Conservation (phyloP, 108 stramenopile genomes). For the Bacterosira constricta region DNA sequence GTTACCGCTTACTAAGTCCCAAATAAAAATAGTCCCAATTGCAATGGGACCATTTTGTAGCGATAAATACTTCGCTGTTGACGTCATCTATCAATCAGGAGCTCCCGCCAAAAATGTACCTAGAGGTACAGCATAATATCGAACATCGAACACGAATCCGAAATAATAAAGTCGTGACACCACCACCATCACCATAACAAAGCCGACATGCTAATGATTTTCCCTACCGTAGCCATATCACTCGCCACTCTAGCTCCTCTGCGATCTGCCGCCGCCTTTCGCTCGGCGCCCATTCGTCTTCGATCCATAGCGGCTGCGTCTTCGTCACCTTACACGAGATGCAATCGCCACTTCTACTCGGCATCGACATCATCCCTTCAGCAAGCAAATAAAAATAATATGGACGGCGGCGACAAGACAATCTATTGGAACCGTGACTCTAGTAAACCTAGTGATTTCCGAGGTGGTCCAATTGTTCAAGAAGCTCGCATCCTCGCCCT, state of each 20-base stretch:
- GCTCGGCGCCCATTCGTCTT: not conserved
- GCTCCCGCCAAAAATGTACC: too few relatives aligned
- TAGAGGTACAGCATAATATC: too few relatives aligned
- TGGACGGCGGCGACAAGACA: not conserved
- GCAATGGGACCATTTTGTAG: too few relatives aligned
- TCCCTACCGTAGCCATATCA: slow-evolving; percentile 13
- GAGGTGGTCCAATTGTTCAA: slow-evolving; percentile 42
- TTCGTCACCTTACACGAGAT: not conserved
- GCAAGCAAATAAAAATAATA: not conserved
- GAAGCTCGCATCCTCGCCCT: slow-evolving; percentile 70
- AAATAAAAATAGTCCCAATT: not conserved
- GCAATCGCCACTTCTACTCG: not conserved
- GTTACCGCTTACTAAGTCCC: not conserved
- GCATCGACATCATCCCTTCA: not conserved
- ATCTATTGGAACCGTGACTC: slow-evolving; percentile 59
- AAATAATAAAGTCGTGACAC: too few relatives aligned
- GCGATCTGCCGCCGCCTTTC: slow-evolving; percentile 4
- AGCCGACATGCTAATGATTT: slow-evolving; percentile 16
- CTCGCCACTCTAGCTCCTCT: slow-evolving; percentile 3
- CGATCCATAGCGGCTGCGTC: not conserved
- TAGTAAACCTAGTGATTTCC: not conserved
- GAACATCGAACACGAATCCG: too few relatives aligned
- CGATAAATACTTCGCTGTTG: too few relatives aligned
- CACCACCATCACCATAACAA: too few relatives aligned
- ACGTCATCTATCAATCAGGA: too few relatives aligned